Percentiles rank a stretch among this genome's conserved stretches.
phyloP scores from a whole-genome alignment of 2,329 filamentous ascomycete species.

The Pseudogymnoascus sp. region DNA sequence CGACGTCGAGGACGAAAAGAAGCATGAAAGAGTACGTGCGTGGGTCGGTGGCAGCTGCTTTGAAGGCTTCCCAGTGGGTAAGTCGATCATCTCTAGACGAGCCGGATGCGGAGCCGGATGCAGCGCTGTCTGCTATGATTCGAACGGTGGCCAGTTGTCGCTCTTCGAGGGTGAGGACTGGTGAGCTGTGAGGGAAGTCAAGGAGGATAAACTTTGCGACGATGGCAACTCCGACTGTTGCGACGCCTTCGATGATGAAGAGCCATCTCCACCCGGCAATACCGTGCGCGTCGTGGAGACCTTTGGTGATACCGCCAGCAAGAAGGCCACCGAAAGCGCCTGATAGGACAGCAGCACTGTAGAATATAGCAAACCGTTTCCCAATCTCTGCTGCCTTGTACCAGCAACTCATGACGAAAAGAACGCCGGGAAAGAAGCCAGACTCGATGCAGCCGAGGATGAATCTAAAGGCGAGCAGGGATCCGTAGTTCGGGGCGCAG shows the following conservation, averaged over 20 bases:
- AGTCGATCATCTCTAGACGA: constrained; percentile 23
- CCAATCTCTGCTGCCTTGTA: constrained; percentile 46
- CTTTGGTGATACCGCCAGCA: constrained; percentile 33
- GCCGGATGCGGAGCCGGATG: constrained; percentile 21
- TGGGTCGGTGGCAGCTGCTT: constrained; percentile 38
- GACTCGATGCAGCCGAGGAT: constrained; percentile 44
- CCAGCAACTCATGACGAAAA: constrained; percentile 48
- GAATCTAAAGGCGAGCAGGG: constrained; percentile 41
- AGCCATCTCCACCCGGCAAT: constrained; percentile 47
- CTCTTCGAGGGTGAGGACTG: constrained; percentile 32
- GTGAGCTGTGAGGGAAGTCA: constrained; percentile 41
- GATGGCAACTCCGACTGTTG: constrained; percentile 35
- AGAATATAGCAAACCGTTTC: constrained; percentile 50
- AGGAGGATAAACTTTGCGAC: constrained; percentile 39
- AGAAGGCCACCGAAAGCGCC: constrained; percentile 42
- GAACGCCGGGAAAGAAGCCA: constrained; percentile 44
- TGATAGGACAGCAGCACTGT: constrained; percentile 46
- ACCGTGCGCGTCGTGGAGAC: constrained; percentile 38
- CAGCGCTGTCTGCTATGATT: constrained; percentile 36
- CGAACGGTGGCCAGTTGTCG: constrained; percentile 37
- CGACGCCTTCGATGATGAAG: constrained; percentile 39
- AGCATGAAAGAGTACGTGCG: constrained; percentile 41
- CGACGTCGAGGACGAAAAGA: constrained; percentile 40
- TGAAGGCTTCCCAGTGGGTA: constrained; percentile 30
- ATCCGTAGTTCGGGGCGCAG: constrained; percentile 37